Base-by-base conservation (phyloP, 139 green algal species). In the Zygnema circumcarinatum region DNA sequence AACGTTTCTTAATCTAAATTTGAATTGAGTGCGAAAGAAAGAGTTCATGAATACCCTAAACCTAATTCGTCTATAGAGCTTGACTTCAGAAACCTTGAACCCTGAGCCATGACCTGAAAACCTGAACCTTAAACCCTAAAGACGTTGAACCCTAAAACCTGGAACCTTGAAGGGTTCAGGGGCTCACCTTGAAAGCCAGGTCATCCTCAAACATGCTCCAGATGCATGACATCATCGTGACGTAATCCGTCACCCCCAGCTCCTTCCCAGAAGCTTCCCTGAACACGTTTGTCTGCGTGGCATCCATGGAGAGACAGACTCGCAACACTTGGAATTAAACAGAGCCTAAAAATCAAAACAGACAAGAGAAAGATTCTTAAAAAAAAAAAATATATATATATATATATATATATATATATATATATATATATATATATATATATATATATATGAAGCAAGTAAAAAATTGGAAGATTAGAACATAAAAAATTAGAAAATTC, bases 201-300 rank as follows among this genome's bases (percentile, higher is more conserved):
- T 78, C 69, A 39, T 78, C 35, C 36, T 78, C 35, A 39, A 78
- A 7, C 69, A 78, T 78, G 69, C 69, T 16, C 69, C 3, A 16
- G 3, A 78, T 39, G 11, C 35, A 39, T 7, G 69, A 7, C 69
- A 78, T 78, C 69, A 78, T 39, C 7, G 69, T 78, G 11, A 78
- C 11, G 69, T 41, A 41, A 78, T 78, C 69, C 69, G 36, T 78
- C 7, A 7, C 7, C 7, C 16, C 16, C 16, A 62, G 16, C 47
- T 62, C 47, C 16, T 16, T 7, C 47, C 7, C 7, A 62, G 7
- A 62, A 62, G 7, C 47, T 16, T 62, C 16, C 47, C n/a, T n/a
- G n/a, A n/a, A n/a, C n/a, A n/a, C n/a, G n/a, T n/a, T n/a, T n/a
- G n/a, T 62, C 47, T 16, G 16, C 16, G 47, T 62, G 7, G 47